Base-by-base conservation (phyloP, 2,329 filamentous ascomycete genomes). In the Penicillium sclerotiorum region DNA sequence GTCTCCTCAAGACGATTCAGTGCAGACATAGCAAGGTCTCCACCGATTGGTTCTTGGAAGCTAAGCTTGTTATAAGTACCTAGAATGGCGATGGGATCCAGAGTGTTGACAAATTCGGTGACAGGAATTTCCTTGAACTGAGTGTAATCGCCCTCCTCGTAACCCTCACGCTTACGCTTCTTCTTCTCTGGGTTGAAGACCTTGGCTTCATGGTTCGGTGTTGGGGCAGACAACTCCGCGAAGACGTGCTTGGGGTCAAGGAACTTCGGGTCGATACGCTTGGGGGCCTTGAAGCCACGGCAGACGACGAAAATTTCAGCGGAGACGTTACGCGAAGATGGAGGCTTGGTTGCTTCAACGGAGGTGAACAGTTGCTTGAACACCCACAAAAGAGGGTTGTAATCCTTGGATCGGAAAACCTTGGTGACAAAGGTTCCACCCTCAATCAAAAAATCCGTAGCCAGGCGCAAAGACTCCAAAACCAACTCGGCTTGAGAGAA, bases 231-330 rank as follows among this genome's bases (percentile, higher is more conserved):
- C n/a, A 96, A 77, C 70, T 99, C 94, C 25, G 92, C 92, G 65
- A 99, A 99, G 23, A 97, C 94, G 49, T 88, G 84, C 58, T 85
- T 85, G 5, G 94, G 85, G 65, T 99, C 94, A 45, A 99, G 79
- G 69, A 99, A 95, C 59, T 89, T 89, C 8, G 93, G 91, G 65
- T 99, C 94, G 51, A 99, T 84, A 56, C 85, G 83, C 75, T 96
- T 97, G 3, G 94, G 94, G 0, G 93, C 93, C 75, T 96, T 97
- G 79, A 85, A 99, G 17, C 93, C 94, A 59, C 87, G 85, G 74
- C 93, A 97, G 27, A 99, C 94, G 57, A 97, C 93, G 77, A 99
- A 99, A 33, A 97, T 97, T 78, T 99, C 94, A 58, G 94, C 94
- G 7, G 91, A 96, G 45, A 99, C 93, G 65, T 95, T 96, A 77